Percentiles rank a stretch among this genome's conserved stretches.
Conservation (phyloP, 1,139 yeast genomes). For the Yamadazyma pseudoaaseri region DNA sequence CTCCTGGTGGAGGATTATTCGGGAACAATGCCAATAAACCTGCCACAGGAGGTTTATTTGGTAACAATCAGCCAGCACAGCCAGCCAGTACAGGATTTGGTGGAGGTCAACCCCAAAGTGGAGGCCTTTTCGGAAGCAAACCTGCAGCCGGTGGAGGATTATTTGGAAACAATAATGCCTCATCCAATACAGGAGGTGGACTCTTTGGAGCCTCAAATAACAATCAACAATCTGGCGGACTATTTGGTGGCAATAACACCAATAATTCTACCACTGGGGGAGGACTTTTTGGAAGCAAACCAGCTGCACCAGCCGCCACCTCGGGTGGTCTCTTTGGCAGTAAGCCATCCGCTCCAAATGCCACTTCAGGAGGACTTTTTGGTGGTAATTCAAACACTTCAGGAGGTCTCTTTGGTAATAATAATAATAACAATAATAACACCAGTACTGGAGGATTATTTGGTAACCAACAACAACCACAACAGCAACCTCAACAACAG, state of each 20-base stretch:
- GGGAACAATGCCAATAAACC: conserved; percentile 17
- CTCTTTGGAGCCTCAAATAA: conserved; percentile 18
- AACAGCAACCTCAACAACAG: conserved; percentile 26
- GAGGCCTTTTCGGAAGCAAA: conserved; percentile 20
- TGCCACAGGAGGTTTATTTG: conserved; percentile 28
- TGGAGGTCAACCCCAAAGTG: conserved; percentile 11
- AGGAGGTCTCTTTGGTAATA: conserved; percentile 38
- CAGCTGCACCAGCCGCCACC: conserved; percentile 11
- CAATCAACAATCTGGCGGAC: conserved; percentile 19
- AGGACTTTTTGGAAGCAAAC: conserved; percentile 23
- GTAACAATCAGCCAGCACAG: conserved; percentile 15
- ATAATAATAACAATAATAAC: conserved; percentile 14
- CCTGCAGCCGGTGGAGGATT: conserved; percentile 20
- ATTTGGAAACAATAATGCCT: conserved; percentile 17
- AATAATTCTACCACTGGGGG: conserved; percentile 5
- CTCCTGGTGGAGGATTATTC: conserved; percentile 24
- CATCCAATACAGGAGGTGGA: conserved; percentile 12
- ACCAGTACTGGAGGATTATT: conserved; percentile 23
- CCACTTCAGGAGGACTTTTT: conserved; percentile 30
- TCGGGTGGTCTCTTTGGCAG: conserved; percentile 14
- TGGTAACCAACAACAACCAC: conserved; percentile 20
- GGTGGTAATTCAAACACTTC: conserved; percentile 23
- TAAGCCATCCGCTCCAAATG: conserved; percentile 10
- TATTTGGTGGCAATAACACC: conserved; percentile 16
- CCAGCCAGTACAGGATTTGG: conserved; percentile 13